Evolutionary conservation across 208 protist species (phyloP), one percentile per base, ranked within the genome.

Genomic region (Jaenimonas drosophilae): DNA sequence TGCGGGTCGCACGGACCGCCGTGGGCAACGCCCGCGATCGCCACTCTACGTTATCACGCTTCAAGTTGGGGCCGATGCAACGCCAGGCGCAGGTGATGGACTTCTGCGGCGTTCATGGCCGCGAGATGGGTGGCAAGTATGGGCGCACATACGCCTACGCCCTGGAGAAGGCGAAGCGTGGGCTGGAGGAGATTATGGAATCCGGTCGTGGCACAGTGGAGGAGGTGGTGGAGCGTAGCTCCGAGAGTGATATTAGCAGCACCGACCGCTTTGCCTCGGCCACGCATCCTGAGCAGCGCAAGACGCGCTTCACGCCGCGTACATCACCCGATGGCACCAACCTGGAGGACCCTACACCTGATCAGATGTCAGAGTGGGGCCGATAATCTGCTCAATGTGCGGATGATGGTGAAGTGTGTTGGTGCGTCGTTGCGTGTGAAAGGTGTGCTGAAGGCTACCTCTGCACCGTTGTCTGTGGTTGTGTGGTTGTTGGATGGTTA

Each of bases 81-180:
- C 89, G 88, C 57, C 70, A 85, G 46, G 43, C 67, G 17, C 84
- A 93, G 57, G 61, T 73, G 31, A 26, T 72, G 16, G n/a, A 73
- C 9, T 89, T 89, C 37, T 88, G 76, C 42, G 70, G 71, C 19
- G 56, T 79, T 17, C 64, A 88, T 26, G 62, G 56, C 1, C 38
- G 65, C 11, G 71, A 81, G 47, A 84, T 86, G 49, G 84, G 79
- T 11, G 84, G 84, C 26, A 87, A 88, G 69, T 88, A 93, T 59
- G 75, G 74, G 14, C 72, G 84, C 17, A 93, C 84, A 14, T 93
- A 88, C 53, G 45, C 42, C 55, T 93, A 89, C 44, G 84, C 84
- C 17, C 42, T 84, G 16, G 63, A 76, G 26, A 86, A 87, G 49
- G 84, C 79, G 4, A 85, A 88, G 63, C 39, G 64, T 20, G 77